These are phyloP conservation scores for Tuber indicum DNA, from an alignment of 495 filamentous ascomycete genomes.

Conservation along the genomic window DNA sequence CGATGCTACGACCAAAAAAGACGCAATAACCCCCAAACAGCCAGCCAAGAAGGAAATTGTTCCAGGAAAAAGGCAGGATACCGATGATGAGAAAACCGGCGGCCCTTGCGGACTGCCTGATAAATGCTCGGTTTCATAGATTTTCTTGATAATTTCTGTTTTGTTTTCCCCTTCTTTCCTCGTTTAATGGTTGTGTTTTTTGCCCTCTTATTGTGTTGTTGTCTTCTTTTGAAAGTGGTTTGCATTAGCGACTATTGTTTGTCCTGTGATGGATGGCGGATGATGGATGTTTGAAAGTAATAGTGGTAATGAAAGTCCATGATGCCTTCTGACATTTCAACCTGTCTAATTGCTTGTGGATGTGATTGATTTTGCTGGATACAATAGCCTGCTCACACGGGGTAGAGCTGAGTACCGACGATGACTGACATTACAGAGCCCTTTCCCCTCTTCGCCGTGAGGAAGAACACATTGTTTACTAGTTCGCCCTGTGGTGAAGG, in stretches of 20 bases:
- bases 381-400: not conserved
- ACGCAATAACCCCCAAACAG: constrained; percentile 23
- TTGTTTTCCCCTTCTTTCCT: not conserved
- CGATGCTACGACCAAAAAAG: constrained; percentile 37
- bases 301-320: constrained; percentile 5
- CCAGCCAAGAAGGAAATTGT: constrained; percentile 39
- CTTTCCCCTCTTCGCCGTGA: no score
- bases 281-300: not conserved
- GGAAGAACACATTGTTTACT: not conserved
- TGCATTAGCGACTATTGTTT: not conserved
- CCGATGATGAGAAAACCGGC: constrained; percentile 42
- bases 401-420: not conserved
- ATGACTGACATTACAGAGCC: not conserved
- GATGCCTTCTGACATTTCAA: not conserved
- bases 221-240: not conserved
- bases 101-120: constrained; percentile 66
- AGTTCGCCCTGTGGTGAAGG: not conserved
- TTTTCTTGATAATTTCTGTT: not conserved
- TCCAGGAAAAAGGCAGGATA: constrained; percentile 41
- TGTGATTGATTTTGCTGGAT: not conserved
- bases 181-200: not conserved
- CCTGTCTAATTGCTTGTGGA: not conserved
- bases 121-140: constrained; percentile 59
- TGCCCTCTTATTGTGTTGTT: not conserved
- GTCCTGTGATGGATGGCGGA: not conserved